Evolutionary conservation across 257 asterid species (phyloP).

Genomic region (Fraxinus excelsior): DNA sequence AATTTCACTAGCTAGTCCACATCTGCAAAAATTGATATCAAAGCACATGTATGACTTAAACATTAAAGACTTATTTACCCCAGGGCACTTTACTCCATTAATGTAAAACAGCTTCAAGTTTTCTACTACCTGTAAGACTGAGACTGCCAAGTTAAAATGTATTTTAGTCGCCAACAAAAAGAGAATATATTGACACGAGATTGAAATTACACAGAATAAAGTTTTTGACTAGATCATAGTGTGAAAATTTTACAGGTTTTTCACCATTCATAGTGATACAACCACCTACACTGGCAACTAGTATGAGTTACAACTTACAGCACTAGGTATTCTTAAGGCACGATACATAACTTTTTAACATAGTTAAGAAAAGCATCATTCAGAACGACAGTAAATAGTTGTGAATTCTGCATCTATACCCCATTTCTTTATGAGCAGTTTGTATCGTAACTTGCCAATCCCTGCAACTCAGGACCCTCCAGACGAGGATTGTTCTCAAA

Average conservation of each 20-base stretch:
- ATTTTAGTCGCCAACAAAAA: no score
- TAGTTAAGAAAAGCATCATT: slow-evolving; percentile 26
- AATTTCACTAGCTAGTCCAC: no score
- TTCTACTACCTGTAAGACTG: no score
- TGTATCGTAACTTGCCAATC: slow-evolving; percentile 84
- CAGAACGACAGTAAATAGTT: slow-evolving; percentile 21
- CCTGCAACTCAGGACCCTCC: slow-evolving; percentile 92
- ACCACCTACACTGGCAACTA: slow-evolving; percentile 20
- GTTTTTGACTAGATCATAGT: slow-evolving; percentile 19
- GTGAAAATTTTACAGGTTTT: slow-evolving; percentile 21
- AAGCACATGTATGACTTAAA: no score
- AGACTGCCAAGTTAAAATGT: no score
- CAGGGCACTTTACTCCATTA: no score
- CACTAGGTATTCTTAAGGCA: slow-evolving; percentile 25
- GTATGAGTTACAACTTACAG: slow-evolving; percentile 25
- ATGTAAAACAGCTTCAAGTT: no score
- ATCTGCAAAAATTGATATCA: no score
- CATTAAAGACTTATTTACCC: no score
- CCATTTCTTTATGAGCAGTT: slow-evolving; percentile 54
- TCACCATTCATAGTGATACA: slow-evolving; percentile 15
- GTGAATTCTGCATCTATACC: slow-evolving; percentile 23
- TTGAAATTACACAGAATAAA: neutral
- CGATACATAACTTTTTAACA: slow-evolving; percentile 32
- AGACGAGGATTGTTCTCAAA: slow-evolving; percentile 80
- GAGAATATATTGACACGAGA: no score